Evolutionary conservation across 2,329 filamentous ascomycete species (phyloP), one percentile per base, ranked within the genome.

Genomic region (Seiridium unicorne): DNA sequence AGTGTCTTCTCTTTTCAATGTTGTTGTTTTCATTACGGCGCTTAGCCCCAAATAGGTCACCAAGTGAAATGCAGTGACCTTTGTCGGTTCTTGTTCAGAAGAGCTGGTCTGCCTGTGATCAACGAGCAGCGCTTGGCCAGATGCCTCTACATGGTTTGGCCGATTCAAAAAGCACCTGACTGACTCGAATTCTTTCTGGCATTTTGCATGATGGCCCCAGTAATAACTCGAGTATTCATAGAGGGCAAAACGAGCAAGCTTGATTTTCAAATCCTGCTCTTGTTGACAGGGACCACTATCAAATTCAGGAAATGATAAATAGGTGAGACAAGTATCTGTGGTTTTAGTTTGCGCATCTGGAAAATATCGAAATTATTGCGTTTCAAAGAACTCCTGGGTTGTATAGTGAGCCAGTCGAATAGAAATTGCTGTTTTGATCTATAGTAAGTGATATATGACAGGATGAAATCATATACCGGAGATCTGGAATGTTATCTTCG

Each of bases 371-470:
- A 11, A 32, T 8, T 59, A 53, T 3, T 62, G 73, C 26, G 61
- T 51, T 44, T 76, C 68, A 51, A 81, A 73, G 63, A 78, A 81
- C 49, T 79, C 72, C 48, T 79, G 74, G 1, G 77, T 70, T 0
- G 79, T 81, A 59, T 77, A 77, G 60, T 81, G 78, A 3, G 79
- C 76, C 0, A 81, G 61, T 3, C 75, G 70, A 32, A 80, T 65
- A 18, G n/a, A 73, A 66, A 6, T 66, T 51, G 54, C 69, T 78
- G 38, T 75, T 63, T 35, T 74, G 60, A 35, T 80, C 32, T 9
- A 40, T 4, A 5, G 11, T 47, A 3, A 47, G 58, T 44, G 66
- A 64, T 0, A 7, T 46, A 31, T 62, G 63, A 55, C 51, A 55
- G 3, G 44, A 5, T 69, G 63, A 4, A 62, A 35, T 35, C 44